Conservation (phyloP, 73 alveolate genomes). For the Breviolum minutum region DNA sequence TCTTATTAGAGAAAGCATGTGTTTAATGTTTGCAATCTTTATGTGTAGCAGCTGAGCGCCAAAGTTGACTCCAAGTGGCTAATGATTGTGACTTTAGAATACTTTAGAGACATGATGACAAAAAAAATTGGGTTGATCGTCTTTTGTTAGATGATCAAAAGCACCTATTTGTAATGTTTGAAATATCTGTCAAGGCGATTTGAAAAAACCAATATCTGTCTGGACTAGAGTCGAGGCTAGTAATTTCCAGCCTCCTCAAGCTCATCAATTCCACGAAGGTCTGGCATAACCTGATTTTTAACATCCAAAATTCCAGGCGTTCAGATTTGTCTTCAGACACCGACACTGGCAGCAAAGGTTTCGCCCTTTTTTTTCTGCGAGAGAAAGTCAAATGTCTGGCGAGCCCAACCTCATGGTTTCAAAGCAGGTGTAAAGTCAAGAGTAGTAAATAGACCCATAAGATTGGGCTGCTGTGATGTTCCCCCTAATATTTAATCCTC, state of each 20-base stretch:
- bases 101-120: not conserved
- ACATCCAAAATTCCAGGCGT: not conserved
- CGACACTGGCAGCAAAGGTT: not conserved
- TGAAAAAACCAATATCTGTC: not conserved
- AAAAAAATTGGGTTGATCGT: not conserved
- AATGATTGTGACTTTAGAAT: too few species aligned
- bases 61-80: too few species aligned
- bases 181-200: not conserved
- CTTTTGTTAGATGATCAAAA: not conserved
- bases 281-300: not conserved
- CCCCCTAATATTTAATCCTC: not conserved
- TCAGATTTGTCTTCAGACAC: not conserved
- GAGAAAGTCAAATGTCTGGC: not conserved
- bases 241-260: not conserved
- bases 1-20: too few species aligned
- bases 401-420: slow-evolving; percentile 27
- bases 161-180: too few species aligned
- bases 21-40: too few species aligned
- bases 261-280: slow-evolving; percentile 5
- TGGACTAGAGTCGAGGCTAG: not conserved
- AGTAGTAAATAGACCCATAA: not conserved
- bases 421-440: not conserved
- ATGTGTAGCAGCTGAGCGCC: too few species aligned
- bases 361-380: not conserved
- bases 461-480: not conserved